Conservation (phyloP, 1,284 basidiomycete genomes). For the Anthracocystis walkeri region DNA sequence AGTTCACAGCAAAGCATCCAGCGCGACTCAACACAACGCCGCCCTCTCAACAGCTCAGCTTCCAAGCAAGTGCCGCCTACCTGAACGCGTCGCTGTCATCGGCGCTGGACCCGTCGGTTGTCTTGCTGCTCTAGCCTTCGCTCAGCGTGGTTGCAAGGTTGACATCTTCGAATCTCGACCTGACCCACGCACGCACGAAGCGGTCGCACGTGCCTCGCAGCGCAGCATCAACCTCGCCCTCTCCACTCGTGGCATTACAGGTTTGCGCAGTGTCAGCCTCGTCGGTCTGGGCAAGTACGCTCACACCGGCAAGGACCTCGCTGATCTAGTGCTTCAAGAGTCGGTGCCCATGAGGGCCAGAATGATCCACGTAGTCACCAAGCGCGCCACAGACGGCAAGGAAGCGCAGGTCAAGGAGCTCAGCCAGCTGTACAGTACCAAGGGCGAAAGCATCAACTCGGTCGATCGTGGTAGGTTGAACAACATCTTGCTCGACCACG, state of each 20-base stretch:
- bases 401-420: conserved; percentile 45
- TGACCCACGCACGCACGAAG: conserved; percentile 67
- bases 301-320: conserved; percentile 72
- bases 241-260: conserved; percentile 89
- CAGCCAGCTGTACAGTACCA: conserved; percentile 83
- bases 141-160: conserved; percentile 88
- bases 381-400: conserved; percentile 13
- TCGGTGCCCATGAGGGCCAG: conserved; percentile 94
- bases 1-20: neutral
- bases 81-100: conserved; percentile 71
- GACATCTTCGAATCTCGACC: conserved; percentile 90
- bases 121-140: conserved; percentile 85
- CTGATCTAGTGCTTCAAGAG: conserved; percentile 80
- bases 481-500: conserved; percentile 81
- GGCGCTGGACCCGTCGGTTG: conserved; percentile 97
- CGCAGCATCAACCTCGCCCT: conserved; percentile 97
- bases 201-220: conserved; percentile 38
- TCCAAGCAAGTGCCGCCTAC: conserved; percentile 26
- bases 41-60: conserved; percentile 9
- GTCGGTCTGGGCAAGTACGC: conserved; percentile 28
- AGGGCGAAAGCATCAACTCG: conserved; percentile 92
- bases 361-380: conserved; percentile 84
- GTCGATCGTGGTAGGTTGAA: conserved; percentile 90
- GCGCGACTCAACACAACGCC: neutral
- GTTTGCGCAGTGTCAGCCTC: conserved; percentile 77